Evolutionary conservation across 768 basidiomycete species (phyloP), one percentile per base, ranked within the genome.

Genomic region (Mycena haematopus): DNA sequence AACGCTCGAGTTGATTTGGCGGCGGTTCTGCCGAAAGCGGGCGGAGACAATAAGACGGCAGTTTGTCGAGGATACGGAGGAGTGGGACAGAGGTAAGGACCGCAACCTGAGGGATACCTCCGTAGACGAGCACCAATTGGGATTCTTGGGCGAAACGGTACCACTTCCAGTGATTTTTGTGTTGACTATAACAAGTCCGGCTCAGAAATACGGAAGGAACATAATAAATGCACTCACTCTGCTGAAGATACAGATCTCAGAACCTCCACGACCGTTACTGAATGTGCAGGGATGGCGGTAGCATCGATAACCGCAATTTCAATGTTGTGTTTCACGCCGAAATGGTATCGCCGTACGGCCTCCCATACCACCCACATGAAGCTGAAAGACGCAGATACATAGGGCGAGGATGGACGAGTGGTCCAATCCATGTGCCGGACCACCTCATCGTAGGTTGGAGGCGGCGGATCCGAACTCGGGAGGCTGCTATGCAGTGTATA

Each of bases 311-410:
- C 78, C 15, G 91, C 91, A 64, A 93, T 91, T 72, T 92, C 83
- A 29, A 93, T 77, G 58, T 90, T 86, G 63, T 91, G 89, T 73
- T 93, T 92, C 56, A 91, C 76, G 40, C 86, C 86, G 38, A 80
- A 75, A 67, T 87, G 85, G 70, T 90, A 91, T n/a, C 91, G 85
- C 59, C 89, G 79, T 22, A 89, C 80, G 5, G 90, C 91, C 71
- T 93, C 91, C 90, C 90, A 93, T 38, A 92, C 80, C 9, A 90
- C 86, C 91, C 91, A 93, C 38, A 82, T 84, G 66, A 92, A 90
- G 76, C 88, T 92, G 72, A 92, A 92, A 6, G 91, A 91, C 2
- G 89, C 83, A 3, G 91, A 89, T 46, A 92, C 82, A 63, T 84
- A 92, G 6, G 85, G 80, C 0, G 91, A 93, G 21, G 84, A 79